Conservation (phyloP, 2,329 filamentous ascomycete genomes). For the Xylaria sp. region DNA sequence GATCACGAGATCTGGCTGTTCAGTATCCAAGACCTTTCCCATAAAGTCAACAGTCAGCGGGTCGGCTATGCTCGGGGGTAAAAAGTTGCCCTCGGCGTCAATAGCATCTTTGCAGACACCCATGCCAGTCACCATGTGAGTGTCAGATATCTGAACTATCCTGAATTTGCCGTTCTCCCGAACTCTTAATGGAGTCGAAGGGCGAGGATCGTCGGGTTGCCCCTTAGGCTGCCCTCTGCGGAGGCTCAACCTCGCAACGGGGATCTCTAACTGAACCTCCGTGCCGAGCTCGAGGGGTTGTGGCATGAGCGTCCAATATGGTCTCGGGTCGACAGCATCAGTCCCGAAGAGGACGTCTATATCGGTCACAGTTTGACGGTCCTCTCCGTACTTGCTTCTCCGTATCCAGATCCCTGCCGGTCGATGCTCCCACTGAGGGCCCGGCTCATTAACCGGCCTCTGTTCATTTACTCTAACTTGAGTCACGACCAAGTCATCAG, state of each 20-base stretch:
- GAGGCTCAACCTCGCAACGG: slow-evolving; percentile 25
- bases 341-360: slow-evolving; percentile 75
- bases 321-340: slow-evolving; percentile 50
- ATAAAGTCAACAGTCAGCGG: slow-evolving; percentile 77
- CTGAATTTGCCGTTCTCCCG: slow-evolving; percentile 77
- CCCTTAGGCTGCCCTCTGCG: neutral
- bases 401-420: neutral
- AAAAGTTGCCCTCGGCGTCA: slow-evolving; percentile 49
- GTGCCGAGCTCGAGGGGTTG: slow-evolving; percentile 51
- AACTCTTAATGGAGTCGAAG: slow-evolving; percentile 58
- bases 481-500: slow-evolving; percentile 69
- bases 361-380: slow-evolving; percentile 64
- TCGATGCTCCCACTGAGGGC: neutral
- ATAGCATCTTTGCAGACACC: slow-evolving; percentile 49
- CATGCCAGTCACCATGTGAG: slow-evolving; percentile 49
- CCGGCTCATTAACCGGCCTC: no score
- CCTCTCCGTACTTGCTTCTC: slow-evolving; percentile 5
- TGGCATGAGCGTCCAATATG: slow-evolving; percentile 50
- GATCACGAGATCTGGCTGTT: slow-evolving; percentile 70
- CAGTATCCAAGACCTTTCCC: slow-evolving; percentile 72
- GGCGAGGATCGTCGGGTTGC: neutral
- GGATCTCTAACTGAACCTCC: slow-evolving; percentile 47
- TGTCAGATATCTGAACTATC: slow-evolving; percentile 72
- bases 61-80: slow-evolving; percentile 53
- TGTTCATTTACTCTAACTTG: slow-evolving; percentile 66